Evolutionary conservation across 78 protist genomes (phyloP).

Genomic region (Chrysochromulina parva): DNA sequence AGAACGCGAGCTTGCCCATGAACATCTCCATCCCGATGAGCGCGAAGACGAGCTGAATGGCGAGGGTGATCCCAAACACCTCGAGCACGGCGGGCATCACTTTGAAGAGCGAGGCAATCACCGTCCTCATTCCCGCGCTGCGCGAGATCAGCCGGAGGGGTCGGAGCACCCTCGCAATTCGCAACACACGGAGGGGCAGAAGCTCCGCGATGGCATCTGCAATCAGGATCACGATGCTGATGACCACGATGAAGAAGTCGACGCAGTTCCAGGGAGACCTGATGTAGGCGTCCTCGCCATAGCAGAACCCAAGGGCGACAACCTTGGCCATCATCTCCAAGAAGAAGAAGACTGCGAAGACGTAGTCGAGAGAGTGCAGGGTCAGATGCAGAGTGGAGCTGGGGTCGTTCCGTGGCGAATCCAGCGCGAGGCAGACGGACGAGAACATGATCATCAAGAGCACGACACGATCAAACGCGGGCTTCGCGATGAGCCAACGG

Average conservation of each 20-base stretch:
- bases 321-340: not conserved
- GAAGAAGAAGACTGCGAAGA: not conserved
- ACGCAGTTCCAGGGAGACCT: slow-evolving; percentile 4
- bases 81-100: not conserved
- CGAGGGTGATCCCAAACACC: not conserved
- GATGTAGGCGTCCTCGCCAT: not conserved
- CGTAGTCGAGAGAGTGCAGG: not conserved
- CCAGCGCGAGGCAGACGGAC: not conserved
- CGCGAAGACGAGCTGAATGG: not conserved
- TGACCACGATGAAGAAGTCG: slow-evolving; percentile 39
- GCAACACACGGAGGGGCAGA: not conserved
- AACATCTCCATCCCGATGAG: not conserved
- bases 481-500: too few species aligned
- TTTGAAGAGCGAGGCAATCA: not conserved
- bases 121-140: not conserved
- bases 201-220: not conserved
- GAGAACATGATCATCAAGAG: not conserved
- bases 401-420: not conserved
- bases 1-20: not conserved
- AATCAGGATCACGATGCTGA: not conserved
- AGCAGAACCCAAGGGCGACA: not conserved
- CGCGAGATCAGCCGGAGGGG: slow-evolving; percentile 16
- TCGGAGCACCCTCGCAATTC: not conserved
- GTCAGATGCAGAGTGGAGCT: not conserved
- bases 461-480: not conserved